Base-by-base conservation (phyloP, 805 yeast species). In the Wickerhamiella slavikovae region DNA sequence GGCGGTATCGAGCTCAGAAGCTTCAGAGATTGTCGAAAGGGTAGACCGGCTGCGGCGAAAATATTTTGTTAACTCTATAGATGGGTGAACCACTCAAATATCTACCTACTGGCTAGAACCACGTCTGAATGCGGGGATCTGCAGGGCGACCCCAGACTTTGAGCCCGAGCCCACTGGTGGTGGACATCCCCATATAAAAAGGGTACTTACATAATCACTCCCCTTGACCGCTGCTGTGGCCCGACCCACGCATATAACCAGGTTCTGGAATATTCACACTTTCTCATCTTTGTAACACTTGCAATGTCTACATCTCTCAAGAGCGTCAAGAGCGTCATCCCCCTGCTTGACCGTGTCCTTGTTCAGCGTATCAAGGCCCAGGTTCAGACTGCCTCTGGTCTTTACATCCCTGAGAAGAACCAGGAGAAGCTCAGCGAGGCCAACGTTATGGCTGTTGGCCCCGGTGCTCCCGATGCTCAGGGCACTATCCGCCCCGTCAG, bases 341-440 rank as follows among this genome's bases (percentile, higher is more conserved):
- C 98, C 39, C 70, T 91, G 44, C 65, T 89, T 44, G 96, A 89
- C 71, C 76, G 98, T 60, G 85, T 89, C 37, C 69, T 89, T 39
- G 94, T 89, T 38, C 95, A 83, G 63, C 77, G 95, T 57, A 58
- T 75, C 50, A 82, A 80, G 65, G 92, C 93, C 35, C 74, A 78
- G 49, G 66, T 85, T 41, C 66, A 82, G 62, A 83, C 96, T 35
- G 76, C 93, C 34, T 71, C 89, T 26, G 96, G 96, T 49, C 68
- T 83, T 48, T 78, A 70, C 58, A 74, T 83, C 42, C 96, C 96
- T 38, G 95, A 83, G 60, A 82, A 82, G 66, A 83, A 85, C 64
- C 91, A 75, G 45, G 85, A 79, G 54, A 89, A 85, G 61, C 68
- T 82, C 49, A 78, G 78, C 64, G 77, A 80, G 57, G 98, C 83